Percentiles rank a stretch among this genome's conserved stretches.
phyloP scores from a whole-genome alignment of 208 protist species.

The Trypanosoma melophagium region DNA sequence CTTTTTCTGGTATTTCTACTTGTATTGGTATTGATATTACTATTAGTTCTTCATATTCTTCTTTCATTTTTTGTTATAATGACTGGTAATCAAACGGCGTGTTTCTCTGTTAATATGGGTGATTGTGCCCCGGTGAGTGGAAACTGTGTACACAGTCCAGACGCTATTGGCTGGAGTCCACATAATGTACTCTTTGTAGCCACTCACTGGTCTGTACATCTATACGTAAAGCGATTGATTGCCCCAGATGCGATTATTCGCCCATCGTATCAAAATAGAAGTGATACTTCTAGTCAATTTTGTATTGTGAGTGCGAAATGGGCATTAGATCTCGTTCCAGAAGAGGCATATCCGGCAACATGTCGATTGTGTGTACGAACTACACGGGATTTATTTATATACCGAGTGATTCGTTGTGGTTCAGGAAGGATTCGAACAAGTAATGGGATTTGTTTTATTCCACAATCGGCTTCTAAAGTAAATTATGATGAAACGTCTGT shows the following conservation, averaged over 20 bases:
- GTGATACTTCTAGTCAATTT: background rate
- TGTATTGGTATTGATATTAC: too few relatives aligned
- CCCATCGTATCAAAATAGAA: background rate
- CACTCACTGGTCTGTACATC: slow-evolving; percentile 53
- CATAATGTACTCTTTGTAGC: slow-evolving; percentile 83
- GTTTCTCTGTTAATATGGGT: slow-evolving; percentile 8
- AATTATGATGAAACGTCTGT: background rate
- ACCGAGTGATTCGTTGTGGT: slow-evolving; percentile 59
- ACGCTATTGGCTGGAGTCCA: slow-evolving; percentile 64
- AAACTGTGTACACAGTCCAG: slow-evolving; percentile 35
- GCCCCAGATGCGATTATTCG: slow-evolving; percentile 33
- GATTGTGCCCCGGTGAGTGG: slow-evolving; percentile 51
- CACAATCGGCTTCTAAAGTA: background rate
- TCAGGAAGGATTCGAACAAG: slow-evolving; percentile 15
- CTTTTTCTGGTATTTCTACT: background rate
- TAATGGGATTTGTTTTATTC: slow-evolving; percentile 19
- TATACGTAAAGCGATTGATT: slow-evolving; percentile 48
- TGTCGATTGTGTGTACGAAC: slow-evolving; percentile 69
- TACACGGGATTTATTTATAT: slow-evolving; percentile 59
- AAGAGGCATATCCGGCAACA: slow-evolving; percentile 61
- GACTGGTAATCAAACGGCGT: background rate
- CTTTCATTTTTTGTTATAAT: slow-evolving; percentile 4
- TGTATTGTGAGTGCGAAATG: slow-evolving; percentile 55
- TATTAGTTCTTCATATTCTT: too few relatives aligned
- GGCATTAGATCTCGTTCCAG: slow-evolving; percentile 44